Evolutionary conservation across 2,329 filamentous ascomycete genomes (phyloP).

Genomic region (Cladosporium sp.): DNA sequence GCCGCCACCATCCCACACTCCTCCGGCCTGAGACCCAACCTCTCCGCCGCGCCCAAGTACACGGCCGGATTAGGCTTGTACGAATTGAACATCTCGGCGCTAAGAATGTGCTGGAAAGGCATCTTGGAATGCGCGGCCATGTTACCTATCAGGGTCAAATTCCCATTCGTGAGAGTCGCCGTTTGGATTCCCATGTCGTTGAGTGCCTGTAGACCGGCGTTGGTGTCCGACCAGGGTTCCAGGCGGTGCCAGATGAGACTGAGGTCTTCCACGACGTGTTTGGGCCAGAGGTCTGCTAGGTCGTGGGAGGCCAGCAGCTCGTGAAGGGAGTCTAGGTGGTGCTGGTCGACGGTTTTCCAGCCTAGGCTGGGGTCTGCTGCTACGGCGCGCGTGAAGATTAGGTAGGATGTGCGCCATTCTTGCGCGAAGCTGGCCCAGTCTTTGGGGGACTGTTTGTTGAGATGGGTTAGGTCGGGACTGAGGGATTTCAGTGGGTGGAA

Average conservation of each 20-base stretch:
- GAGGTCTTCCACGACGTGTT: conserved; percentile 34
- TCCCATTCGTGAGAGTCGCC: conserved; percentile 71
- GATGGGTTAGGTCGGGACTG: no score
- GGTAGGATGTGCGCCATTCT: conserved; percentile 60
- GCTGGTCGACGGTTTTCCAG: conserved; percentile 69
- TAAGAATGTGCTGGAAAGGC: conserved; percentile 59
- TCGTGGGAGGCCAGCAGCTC: conserved; percentile 51
- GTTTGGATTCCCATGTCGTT: conserved; percentile 49
- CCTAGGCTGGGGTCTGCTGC: conserved; percentile 38
- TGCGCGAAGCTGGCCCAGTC: conserved; percentile 64
- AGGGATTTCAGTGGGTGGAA: no score
- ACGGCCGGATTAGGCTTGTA: conserved; percentile 69
- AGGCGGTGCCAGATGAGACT: conserved; percentile 69
- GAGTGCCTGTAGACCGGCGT: conserved; percentile 48
- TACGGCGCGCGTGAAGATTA: conserved; percentile 49
- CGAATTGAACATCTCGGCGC: conserved; percentile 63
- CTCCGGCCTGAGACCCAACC: conserved; percentile 51
- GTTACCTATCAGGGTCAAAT: conserved; percentile 61
- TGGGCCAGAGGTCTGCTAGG: conserved; percentile 50
- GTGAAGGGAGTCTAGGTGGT: conserved; percentile 60
- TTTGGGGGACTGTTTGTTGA: conserved; percentile 34
- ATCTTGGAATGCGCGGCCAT: conserved; percentile 55
- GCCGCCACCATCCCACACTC: conserved; percentile 75
- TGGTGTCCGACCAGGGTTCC: conserved; percentile 62
- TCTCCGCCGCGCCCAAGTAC: conserved; percentile 63